Base-by-base conservation (phyloP, 805 yeast genomes). In the Sugiyamaella qingdaonensis region DNA sequence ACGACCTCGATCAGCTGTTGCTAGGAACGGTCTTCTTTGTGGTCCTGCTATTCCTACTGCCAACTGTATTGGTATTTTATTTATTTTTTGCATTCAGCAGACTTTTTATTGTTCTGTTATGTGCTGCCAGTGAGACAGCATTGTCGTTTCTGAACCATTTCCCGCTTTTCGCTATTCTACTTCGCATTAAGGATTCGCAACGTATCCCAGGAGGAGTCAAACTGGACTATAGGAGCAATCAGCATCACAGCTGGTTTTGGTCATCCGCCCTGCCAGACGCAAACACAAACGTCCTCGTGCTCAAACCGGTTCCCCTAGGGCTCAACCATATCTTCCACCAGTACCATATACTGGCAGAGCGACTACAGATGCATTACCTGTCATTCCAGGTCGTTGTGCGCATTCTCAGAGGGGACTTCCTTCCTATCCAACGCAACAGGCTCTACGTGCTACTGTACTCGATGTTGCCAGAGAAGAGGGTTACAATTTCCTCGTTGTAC, bases 1-100 rank as follows among this genome's bases (percentile, higher is more conserved):
- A 87, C 66, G 92, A 87, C 55, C 72, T 92, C 21, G 97, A 91
- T 65, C 96, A 91, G 63, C 74, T 92, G 52, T 72, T 95, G 47
- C 71, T 92, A 64, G 99, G 99, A 0, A 94, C 97, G 2, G 76
- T 94, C 53, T 68, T 92, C 14, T 94, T 94, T 69, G 88, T 92
- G 47, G 81, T 91, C 13, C 71, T 88, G 49, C 70, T 86, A 0
- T 87, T 90, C 60, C 72, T 95, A 33, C 68, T 90, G 48, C 99
- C 99, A 0, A 94, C 99, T 0, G 85, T 89, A 1, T 66, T 84
- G 59, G 94, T 94, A 11, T 94, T 91, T 65, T 94, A 94, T 64
- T 60, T 82, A 14, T 79, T 84, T 19, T 92, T 90, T 68, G 85
- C 88, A 4, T 55, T 76, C 0, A 72, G 84, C 3, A 73, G 90